phyloP scores from a whole-genome alignment of 163 green algal genomes.

The Scenedesmus sp. region DNA sequence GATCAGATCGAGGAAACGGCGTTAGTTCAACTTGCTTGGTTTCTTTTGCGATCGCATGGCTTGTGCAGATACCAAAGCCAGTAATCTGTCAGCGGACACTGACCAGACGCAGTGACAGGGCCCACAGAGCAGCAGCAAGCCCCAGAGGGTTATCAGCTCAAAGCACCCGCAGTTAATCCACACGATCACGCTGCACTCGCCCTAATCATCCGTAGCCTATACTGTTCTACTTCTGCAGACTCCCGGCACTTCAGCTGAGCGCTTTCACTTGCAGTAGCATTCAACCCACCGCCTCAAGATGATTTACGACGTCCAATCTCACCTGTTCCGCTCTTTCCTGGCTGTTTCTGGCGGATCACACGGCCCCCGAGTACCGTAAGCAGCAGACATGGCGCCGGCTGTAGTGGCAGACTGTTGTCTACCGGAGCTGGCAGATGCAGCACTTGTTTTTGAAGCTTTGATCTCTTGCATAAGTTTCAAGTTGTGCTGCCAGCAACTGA shows the following conservation, averaged over 20 bases:
- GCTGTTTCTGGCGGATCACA: slow-evolving; percentile 60
- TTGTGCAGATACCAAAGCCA: neutral
- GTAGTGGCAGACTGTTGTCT: neutral
- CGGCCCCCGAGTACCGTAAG: slow-evolving; percentile 41
- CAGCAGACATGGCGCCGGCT: neutral
- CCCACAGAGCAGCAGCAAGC: neutral
- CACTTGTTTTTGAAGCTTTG: neutral
- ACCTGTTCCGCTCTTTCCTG: slow-evolving; percentile 73
- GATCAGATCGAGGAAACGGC: neutral
- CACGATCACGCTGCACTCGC: neutral
- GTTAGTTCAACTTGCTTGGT: neutral
- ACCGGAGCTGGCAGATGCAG: neutral
- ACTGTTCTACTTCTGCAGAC: neutral
- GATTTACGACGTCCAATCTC: slow-evolving; percentile 75
- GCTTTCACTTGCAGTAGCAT: neutral
- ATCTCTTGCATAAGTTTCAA: neutral
- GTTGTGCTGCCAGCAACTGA: neutral
- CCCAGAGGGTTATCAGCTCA: neutral
- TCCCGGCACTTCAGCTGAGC: neutral
- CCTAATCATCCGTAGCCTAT: neutral
- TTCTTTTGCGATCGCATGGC: neutral
- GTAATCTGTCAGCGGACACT: neutral
- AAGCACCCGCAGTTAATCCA: neutral
- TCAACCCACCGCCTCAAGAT: slow-evolving; percentile 44
- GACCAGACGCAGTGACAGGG: neutral